Base-by-base conservation (phyloP, 2,329 filamentous ascomycete genomes). In the Fusarium protoensiforme region DNA sequence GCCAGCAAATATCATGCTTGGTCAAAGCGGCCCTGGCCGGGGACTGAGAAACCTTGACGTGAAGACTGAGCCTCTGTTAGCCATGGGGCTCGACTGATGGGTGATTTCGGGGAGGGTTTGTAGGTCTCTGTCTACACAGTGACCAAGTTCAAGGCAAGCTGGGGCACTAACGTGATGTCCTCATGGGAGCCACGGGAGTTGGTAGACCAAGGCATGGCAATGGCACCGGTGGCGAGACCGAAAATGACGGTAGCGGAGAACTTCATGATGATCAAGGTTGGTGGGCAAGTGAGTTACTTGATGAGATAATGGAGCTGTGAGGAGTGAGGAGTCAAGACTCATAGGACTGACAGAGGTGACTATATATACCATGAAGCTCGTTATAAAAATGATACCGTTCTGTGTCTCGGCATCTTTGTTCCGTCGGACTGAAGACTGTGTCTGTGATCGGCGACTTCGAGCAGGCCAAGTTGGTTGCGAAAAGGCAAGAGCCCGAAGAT, bases 131-230 rank as follows among this genome's bases (percentile, higher is more conserved):
- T 24, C 5, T 24, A 24, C 24, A 24, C 24, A 24, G 24, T 24
- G 24, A 24, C 24, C 24, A 24, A 24, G 24, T 24, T 24, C 4
- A 24, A 24, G 24, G 24, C 24, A 24, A 24, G 24, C 24, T 24
- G 5, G 18, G 13, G 16, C 9, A 68, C 67, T 62, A 3, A 71
- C 67, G 67, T 71, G 20, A 71, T 64, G 3, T 71, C 67, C 1
- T 48, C 38, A 10, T 36, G 7, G 9, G 20, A 41, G 20, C 11
- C 46, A 56, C 24, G 24, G 29, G 57, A 33, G n/a, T 48, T 24
- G 1, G 70, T 3, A 1, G 56, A 41, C 2, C 57, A 71, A 0
- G 67, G 68, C 4, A 46, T 38, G 27, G 58, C 68, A 3, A 64
- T 5, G 9, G 57, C 60, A 7, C 67, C 63, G 8, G 39, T 57